phyloP scores from a whole-genome alignment of 2,329 filamentous ascomycete species.

The Domatiomyces globalis region DNA sequence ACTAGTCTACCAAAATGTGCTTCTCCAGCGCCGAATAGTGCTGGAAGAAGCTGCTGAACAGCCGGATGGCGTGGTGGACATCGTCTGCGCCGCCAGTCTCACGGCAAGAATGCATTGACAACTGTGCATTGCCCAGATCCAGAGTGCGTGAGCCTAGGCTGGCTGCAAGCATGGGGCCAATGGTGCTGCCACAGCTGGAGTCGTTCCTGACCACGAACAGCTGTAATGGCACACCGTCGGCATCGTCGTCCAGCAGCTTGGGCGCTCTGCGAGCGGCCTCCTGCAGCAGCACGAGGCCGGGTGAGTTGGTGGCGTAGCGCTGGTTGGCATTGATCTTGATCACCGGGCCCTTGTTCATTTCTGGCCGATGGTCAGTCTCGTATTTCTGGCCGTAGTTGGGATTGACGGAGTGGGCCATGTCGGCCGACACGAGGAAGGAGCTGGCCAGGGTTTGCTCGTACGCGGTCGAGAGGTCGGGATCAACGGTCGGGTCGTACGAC shows the following conservation, averaged over 20 bases:
- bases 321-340: slow-evolving; percentile 98
- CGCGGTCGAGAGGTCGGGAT: slow-evolving; percentile 56
- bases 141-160: slow-evolving; percentile 75
- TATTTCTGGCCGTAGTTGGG: slow-evolving; percentile 91
- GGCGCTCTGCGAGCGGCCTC: slow-evolving; percentile 54
- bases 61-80: slow-evolving; percentile 66
- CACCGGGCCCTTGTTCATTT: slow-evolving; percentile 92
- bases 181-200: slow-evolving; percentile 85
- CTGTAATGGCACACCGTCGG: slow-evolving; percentile 70
- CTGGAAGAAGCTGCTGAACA: slow-evolving; percentile 80
- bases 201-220: slow-evolving; percentile 95
- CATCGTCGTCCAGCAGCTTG: slow-evolving; percentile 40
- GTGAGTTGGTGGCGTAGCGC: slow-evolving; percentile 90
- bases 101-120: slow-evolving; percentile 93
- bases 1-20: slow-evolving; percentile 67
- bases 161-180: slow-evolving; percentile 89
- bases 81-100: slow-evolving; percentile 84
- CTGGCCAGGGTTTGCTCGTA: slow-evolving; percentile 86
- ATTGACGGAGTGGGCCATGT: slow-evolving; percentile 95
- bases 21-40: slow-evolving; percentile 70
- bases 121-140: slow-evolving; percentile 83
- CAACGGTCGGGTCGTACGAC: slow-evolving; percentile 48
- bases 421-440: slow-evolving; percentile 87
- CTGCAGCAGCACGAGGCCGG: slow-evolving; percentile 82
- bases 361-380: slow-evolving; percentile 75